These are phyloP conservation scores for Cladophialophora carrionii DNA, from an alignment of 2,329 filamentous ascomycete genomes.

Conservation along the genomic window DNA sequence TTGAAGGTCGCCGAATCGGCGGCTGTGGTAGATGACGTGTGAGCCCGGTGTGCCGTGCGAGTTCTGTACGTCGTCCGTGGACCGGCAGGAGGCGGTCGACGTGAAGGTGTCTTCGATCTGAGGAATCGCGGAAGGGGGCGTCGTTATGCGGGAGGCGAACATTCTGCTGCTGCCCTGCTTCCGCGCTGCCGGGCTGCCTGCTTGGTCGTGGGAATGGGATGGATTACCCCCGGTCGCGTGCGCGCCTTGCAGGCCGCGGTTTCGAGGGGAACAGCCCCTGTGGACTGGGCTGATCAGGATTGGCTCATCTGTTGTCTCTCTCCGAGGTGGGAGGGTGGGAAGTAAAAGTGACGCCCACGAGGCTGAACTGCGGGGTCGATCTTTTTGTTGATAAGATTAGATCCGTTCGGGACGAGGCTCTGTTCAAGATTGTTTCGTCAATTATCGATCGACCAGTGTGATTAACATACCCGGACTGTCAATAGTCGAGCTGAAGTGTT, in stretches of 20 bases:
- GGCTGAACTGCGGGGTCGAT: constrained; percentile 1
- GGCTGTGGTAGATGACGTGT: constrained; percentile 55
- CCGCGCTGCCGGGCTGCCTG: no score
- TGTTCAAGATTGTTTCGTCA: background rate
- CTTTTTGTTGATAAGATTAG: constrained; percentile 3
- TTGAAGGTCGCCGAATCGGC: constrained; percentile 47
- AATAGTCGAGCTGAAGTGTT: background rate
- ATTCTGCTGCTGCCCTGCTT: constrained; percentile 12
- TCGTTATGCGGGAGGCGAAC: constrained; percentile 31
- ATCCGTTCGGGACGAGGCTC: background rate
- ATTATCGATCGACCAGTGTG: no score
- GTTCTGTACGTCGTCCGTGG: constrained; percentile 59
- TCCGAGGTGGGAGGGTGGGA: no score
- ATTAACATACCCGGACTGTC: background rate
- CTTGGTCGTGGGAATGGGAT: no score
- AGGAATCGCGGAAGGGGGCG: constrained; percentile 37
- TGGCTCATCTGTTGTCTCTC: no score
- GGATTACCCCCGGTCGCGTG: no score
- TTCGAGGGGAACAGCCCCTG: no score
- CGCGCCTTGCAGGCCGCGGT: no score
- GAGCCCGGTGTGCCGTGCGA: constrained; percentile 59
- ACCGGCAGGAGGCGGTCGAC: constrained; percentile 57
- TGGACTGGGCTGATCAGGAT: background rate
- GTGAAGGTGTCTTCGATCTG: constrained; percentile 58
- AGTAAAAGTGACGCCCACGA: background rate